Evolutionary conservation across 768 basidiomycete species (phyloP).

Genomic region (Favolaschia claudopus): DNA sequence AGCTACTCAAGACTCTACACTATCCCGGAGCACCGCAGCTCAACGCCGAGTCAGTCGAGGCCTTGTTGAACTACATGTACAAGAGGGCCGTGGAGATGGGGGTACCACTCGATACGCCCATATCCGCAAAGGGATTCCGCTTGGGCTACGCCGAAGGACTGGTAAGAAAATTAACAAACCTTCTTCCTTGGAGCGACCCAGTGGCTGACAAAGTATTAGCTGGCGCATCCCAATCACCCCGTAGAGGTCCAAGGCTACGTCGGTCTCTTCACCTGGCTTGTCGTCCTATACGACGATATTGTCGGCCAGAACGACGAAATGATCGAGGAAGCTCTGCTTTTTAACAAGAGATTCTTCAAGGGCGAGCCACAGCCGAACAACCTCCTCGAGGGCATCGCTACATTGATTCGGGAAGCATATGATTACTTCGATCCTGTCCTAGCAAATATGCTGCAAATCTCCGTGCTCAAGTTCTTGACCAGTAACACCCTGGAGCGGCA

Average conservation of each 20-base stretch:
- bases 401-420: neutral
- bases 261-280: neutral
- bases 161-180: too few species aligned
- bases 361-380: neutral
- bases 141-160: too few species aligned
- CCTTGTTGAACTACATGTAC: too few species aligned
- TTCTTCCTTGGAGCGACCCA: too few species aligned
- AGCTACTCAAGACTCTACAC: too few species aligned
- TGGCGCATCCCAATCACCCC: neutral
- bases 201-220: too few species aligned
- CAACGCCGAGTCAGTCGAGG: too few species aligned
- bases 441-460: neutral
- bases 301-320: neutral
- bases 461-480: neutral
- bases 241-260: neutral
- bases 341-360: neutral
- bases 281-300: neutral
- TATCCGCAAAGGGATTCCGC: too few species aligned
- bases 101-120: too few species aligned
- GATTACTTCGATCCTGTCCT: neutral
- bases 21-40: too few species aligned
- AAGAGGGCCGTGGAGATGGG: too few species aligned
- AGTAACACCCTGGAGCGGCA: neutral
- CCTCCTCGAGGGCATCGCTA: neutral
- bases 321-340: neutral